Base-by-base conservation (phyloP, 495 filamentous ascomycete genomes). In the Entonaema liquescens region DNA sequence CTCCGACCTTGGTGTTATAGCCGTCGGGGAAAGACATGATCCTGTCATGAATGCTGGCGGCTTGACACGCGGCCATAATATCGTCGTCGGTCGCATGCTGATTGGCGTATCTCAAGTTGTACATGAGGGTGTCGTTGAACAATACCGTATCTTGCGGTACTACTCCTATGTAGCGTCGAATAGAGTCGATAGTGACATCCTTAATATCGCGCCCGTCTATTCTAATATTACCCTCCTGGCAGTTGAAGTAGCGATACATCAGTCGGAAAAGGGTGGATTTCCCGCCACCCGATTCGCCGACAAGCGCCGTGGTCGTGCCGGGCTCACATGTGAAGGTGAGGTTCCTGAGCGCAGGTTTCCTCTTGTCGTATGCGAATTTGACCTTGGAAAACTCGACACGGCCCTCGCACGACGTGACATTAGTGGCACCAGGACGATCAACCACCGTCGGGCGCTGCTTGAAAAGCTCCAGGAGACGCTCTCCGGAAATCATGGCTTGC, bases 181-280 rank as follows among this genome's bases (percentile, higher is more conserved):
- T 80, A n/a, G 93, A 96, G 79, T 98, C 93, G 74, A 98, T 97
- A 5, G 93, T 96, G 66, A 97, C 80, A 72, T 92, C 89, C 69
- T 91, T 87, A 9, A 98, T 90, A 77, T 98, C 91, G 50, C 90
- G 87, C 5, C 90, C 92, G 76, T 97, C 96, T 44, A 99, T 80
- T 67, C 88, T 83, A 57, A 98, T 96, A 70, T 83, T 89, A 13
- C 96, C 95, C 36, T 85, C 86, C 52, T 86, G 81, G 36, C 89
- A 82, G 77, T 97, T 94, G 80, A 98, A 99, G 79, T 97, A 99
- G 2, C 95, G 90, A 86, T 96, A 99, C 67, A 99, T 87, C 17
- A 98, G 84, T 12, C 95, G 90, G 82, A 99, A 97, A n/a, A 98
- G 89, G 2, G 95, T 98, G 2, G 95, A 97, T 77, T 99, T 99